Base-by-base conservation (phyloP, 1,284 basidiomycete genomes). In the Cutaneotrichosporon daszewskae region DNA sequence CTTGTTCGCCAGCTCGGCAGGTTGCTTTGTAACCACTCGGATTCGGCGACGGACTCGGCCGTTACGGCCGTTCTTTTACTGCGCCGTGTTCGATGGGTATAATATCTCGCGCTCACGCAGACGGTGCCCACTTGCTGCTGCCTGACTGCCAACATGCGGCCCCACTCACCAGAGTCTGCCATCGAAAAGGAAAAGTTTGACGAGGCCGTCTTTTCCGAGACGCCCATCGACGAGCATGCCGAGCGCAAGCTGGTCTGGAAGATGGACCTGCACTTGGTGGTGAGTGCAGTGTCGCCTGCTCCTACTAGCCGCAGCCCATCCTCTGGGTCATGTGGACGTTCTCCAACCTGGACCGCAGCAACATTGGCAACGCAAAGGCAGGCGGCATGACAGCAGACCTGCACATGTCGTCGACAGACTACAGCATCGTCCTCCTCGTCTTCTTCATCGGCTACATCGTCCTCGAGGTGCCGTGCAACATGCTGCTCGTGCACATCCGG, bases 391-490 rank as follows among this genome's bases (percentile, higher is more conserved):
- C 25, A 35, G 13, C 10, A 22, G 24, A 25, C 10, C 36, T 52
- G 14, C 12, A 23, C 17, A 37, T 52, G 38, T 26, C n/a, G 18
- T 41, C 38, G 20, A 47, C 31, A n/a, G 37, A 52, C 32, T 71
- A 69, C 53, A 58, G 61, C 22, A 61, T 71, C 45, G 57, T 64
- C 37, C 55, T 61, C 6, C 50, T 69, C 27, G 49, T 66, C 20
- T 39, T 39, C 53, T 69, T 68, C 54, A 45, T 63, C 18, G 59
- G 64, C 23, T 66, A 69, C 49, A 64, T 72, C 47, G 54, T 73
- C 54, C 74, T 74, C 40, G 60, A 53, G 25, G 37, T 53, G 3
- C 51, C 51, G 10, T 49, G 43, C n/a, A 40, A 47, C 24, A 31
- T 60, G 53, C 12, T 48, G 62, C 37, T 50, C n/a, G 40, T 39